Evolutionary conservation across 192 early-diverging fungal species (phyloP).

Genomic region (Umbelopsis vinacea): DNA sequence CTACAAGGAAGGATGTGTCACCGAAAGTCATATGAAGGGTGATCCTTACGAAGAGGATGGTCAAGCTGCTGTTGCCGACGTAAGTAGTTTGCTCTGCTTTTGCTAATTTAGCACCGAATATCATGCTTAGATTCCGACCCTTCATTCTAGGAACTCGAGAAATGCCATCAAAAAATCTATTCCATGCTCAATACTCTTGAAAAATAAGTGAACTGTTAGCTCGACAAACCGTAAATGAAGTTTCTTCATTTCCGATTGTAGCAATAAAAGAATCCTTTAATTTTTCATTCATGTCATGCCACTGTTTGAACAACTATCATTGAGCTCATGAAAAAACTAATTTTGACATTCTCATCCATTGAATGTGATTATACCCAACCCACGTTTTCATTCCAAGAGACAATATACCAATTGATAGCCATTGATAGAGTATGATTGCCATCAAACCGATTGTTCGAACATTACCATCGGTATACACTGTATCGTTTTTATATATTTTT

Average conservation of each 20-base stretch:
- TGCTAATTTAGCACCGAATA: too few species aligned
- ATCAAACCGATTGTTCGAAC: not conserved
- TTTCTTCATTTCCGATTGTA: not conserved
- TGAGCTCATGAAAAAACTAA: too few species aligned
- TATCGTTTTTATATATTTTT: too few species aligned
- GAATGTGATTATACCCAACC: too few species aligned
- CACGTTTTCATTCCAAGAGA: too few species aligned
- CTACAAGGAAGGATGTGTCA: slow-evolving; percentile 21
- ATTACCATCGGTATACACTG: too few species aligned
- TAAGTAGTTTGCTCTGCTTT: not conserved
- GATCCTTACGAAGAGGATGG: slow-evolving; percentile 30
- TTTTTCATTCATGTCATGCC: too few species aligned
- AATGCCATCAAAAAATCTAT: slow-evolving; percentile 19
- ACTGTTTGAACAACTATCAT: too few species aligned
- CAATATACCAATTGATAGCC: too few species aligned
- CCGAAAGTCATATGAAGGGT: not conserved
- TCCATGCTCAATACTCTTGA: slow-evolving; percentile 22
- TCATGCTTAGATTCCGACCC: not conserved
- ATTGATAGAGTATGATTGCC: too few species aligned
- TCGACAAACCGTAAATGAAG: not conserved
- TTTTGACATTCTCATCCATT: too few species aligned
- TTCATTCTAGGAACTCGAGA: slow-evolving; percentile 16
- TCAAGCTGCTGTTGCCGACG: slow-evolving; percentile 22
- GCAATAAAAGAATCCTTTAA: not conserved
- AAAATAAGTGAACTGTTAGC: not conserved